Percentiles rank a stretch among this genome's conserved stretches.
These are phyloP conservation scores for Cyclocybe cylindracea DNA, from an alignment of 768 basidiomycete genomes.

Conservation along the genomic window DNA sequence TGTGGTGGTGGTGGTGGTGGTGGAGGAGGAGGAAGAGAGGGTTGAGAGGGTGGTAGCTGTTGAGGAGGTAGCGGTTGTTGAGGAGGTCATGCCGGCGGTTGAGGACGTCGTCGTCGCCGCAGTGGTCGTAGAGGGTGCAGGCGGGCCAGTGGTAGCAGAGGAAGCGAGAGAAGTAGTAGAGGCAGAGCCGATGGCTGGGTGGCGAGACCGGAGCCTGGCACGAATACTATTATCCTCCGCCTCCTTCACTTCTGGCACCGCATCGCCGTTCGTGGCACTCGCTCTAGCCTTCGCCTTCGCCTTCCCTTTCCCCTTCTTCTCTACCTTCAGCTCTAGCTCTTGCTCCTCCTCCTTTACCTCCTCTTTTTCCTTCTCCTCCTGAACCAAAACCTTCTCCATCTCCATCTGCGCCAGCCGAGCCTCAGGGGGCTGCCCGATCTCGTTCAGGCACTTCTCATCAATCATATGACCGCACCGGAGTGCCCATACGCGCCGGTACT, in stretches of 20 bases:
- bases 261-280: neutral
- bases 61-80: neutral
- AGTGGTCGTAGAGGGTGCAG: too few species aligned
- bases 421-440: conserved; percentile 49
- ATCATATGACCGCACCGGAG: conserved; percentile 78
- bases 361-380: conserved; percentile 56
- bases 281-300: conserved; percentile 7
- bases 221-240: conserved; percentile 44
- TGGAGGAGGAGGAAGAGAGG: too few species aligned
- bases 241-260: neutral
- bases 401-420: conserved; percentile 1
- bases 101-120: conserved; percentile 1
- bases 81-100: too few species aligned
- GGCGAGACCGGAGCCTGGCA: conserved; percentile 57
- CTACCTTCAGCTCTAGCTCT: conserved; percentile 10
- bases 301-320: conserved; percentile 7
- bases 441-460: conserved; percentile 72
- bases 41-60: neutral
- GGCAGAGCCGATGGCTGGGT: conserved; percentile 5
- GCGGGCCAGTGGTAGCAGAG: too few species aligned
- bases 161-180: too few species aligned
- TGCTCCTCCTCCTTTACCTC: conserved; percentile 26
- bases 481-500: conserved; percentile 60
- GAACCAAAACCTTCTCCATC: conserved; percentile 13
- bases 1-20: too few species aligned